Evolutionary conservation across 2,329 filamentous ascomycete genomes (phyloP).

Genomic region (Cordyceps sp.): DNA sequence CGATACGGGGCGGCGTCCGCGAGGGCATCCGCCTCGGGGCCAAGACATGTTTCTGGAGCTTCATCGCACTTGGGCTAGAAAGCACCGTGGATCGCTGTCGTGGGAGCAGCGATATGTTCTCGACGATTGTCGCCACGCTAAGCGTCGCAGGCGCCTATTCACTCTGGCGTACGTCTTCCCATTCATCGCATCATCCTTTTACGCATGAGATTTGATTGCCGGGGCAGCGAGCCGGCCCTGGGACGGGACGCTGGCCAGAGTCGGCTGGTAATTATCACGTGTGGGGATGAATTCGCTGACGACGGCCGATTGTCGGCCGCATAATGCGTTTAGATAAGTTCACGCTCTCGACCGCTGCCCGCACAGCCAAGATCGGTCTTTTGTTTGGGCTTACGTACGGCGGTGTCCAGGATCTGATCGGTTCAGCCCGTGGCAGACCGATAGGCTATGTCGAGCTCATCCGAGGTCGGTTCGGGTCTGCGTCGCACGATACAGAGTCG

Average conservation of each 20-base stretch:
- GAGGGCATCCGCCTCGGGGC: slow-evolving; percentile 64
- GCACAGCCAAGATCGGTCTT: slow-evolving; percentile 67
- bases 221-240: neutral
- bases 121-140: slow-evolving; percentile 67
- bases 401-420: slow-evolving; percentile 59
- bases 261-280: too few species aligned
- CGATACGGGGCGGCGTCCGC: slow-evolving; percentile 58
- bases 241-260: too few species aligned
- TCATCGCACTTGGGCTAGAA: slow-evolving; percentile 66
- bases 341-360: slow-evolving; percentile 56
- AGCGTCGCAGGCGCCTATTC: slow-evolving; percentile 79
- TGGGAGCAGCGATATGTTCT: slow-evolving; percentile 57
- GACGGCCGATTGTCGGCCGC: slow-evolving; percentile 12
- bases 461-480: slow-evolving; percentile 22
- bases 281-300: slow-evolving; percentile 11
- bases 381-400: slow-evolving; percentile 68
- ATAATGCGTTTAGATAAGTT: slow-evolving; percentile 46
- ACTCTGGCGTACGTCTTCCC: slow-evolving; percentile 50
- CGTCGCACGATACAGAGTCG: slow-evolving; percentile 6
- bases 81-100: slow-evolving; percentile 55
- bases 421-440: slow-evolving; percentile 50
- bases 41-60: slow-evolving; percentile 55
- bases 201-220: neutral
- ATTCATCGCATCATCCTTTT: neutral
- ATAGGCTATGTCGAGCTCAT: slow-evolving; percentile 61